Evolutionary conservation across 2,329 filamentous ascomycete species (phyloP).

Genomic region (Zarea fungicola): DNA sequence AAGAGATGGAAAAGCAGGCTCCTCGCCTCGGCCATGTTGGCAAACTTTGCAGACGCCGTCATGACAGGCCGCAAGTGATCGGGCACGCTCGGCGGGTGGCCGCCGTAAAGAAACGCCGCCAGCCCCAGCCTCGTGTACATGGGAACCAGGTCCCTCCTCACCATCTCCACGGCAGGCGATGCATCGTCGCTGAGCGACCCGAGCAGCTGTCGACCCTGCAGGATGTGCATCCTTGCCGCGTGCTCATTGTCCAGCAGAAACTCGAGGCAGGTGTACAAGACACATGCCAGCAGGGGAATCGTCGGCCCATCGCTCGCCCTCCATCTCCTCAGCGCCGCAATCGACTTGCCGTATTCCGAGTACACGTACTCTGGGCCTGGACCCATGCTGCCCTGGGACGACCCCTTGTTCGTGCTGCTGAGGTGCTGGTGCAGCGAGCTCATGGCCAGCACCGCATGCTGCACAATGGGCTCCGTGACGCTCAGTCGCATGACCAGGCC

Average conservation of each 20-base stretch:
- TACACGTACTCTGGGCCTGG: constrained; percentile 21
- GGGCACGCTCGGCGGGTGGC: constrained; percentile 32
- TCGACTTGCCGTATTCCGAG: constrained; percentile 43
- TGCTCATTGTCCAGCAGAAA: constrained; percentile 46
- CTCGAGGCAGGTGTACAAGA: constrained; percentile 50
- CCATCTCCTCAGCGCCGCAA: constrained; percentile 36
- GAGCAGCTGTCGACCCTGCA: constrained; percentile 38
- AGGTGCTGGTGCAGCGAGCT: constrained; percentile 40
- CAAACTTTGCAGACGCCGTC: constrained; percentile 29
- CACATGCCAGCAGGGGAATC: constrained; percentile 38
- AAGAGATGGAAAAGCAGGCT: constrained; percentile 32
- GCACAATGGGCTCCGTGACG: constrained; percentile 39
- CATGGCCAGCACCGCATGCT: constrained; percentile 45
- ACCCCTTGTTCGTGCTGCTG: constrained; percentile 15
- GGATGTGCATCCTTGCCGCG: constrained; percentile 40
- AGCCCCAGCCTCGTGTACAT: constrained; percentile 40
- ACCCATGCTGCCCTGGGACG: constrained; percentile 13
- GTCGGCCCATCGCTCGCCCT: constrained; percentile 26
- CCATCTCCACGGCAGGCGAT: constrained; percentile 30
- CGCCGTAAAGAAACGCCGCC: constrained; percentile 36
- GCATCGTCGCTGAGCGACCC: constrained; percentile 25
- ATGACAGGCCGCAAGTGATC: constrained; percentile 26
- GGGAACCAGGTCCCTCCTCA: constrained; percentile 36
- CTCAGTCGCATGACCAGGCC: constrained; percentile 41
- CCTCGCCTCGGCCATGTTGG: constrained; percentile 27